Evolutionary conservation across 1,284 basidiomycete genomes (phyloP).

Genomic region (Mycena citricolor): DNA sequence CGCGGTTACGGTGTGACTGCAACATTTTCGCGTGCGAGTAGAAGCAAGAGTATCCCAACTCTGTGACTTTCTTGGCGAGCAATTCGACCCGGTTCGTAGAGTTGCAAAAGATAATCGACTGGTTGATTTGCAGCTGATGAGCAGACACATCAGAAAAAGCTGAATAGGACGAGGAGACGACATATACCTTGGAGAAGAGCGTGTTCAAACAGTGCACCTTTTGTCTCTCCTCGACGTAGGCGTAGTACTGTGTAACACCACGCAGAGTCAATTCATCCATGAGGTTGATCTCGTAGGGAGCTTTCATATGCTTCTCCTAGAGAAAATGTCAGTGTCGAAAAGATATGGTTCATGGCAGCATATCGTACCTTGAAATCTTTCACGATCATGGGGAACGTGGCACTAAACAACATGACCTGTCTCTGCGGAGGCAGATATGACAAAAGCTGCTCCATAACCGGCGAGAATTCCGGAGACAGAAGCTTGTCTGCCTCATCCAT

Average conservation of each 20-base stretch:
- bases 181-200: constrained; percentile 84
- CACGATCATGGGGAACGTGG: constrained; percentile 98
- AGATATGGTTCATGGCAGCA: constrained; percentile 24
- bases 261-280: constrained; percentile 99
- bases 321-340: constrained; percentile 10
- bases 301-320: constrained; percentile 96
- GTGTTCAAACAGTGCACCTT: constrained; percentile 99
- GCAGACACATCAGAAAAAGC: constrained; percentile 5
- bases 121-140: constrained; percentile 46
- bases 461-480: constrained; percentile 95
- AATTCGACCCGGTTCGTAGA: constrained; percentile 98
- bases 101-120: constrained; percentile 26
- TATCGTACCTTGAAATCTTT: constrained; percentile 99
- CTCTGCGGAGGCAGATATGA: constrained; percentile 82
- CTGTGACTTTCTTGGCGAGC: constrained; percentile 98
- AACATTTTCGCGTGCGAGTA: constrained; percentile 99
- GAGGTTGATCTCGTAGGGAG: constrained; percentile 97
- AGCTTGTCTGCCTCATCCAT: constrained; percentile 99
- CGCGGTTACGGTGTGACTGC: constrained; percentile 96
- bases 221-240: constrained; percentile 98
- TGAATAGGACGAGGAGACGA: constrained; percentile 1
- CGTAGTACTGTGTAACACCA: constrained; percentile 99
- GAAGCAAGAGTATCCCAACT: constrained; percentile 99
- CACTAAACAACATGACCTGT: constrained; percentile 99
- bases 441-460: constrained; percentile 96